Evolutionary conservation across 768 basidiomycete species (phyloP), one percentile per base, ranked within the genome.

Genomic region (Solioccasus polychromus): DNA sequence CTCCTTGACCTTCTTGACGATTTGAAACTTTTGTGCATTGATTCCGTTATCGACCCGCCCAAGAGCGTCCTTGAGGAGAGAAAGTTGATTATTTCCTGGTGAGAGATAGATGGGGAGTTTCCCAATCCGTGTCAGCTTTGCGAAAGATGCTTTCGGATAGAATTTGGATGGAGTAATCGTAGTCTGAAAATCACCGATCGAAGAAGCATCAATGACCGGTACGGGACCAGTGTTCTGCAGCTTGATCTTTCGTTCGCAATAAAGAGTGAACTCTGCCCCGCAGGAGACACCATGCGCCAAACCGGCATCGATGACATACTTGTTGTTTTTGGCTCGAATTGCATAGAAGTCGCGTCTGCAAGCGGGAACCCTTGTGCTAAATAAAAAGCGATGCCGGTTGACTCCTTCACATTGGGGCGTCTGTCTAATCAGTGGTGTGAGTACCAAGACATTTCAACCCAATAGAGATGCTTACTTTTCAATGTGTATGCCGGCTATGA

Each of bases 391-490:
- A 28, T 48, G n/a, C 19, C 26, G 51, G 31, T 61, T 29, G 18
- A 18, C 2, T 5, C 66, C 68, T 45, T 59, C 61, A 19, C 63
- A 68, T 11, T 53, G 63, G 3, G 67, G 67, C 36, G 44, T 47
- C 30, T 67, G 66, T 8, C 60, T 67, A 31, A 19, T 22, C 3
- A 11, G 31, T 9, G 1, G n/a, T 7, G 25, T 52, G 1, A 53
- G 22, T 12, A 14, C 38, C 25, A 17, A 5, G 10, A 28, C 9
- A 18, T 15, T 22, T 9, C 18, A 15, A 19, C n/a, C 6, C 11
- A 8, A 23, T 2, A 1, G 9, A 20, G 23, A 24, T 5, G 5
- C 54, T 18, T 36, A 52, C 58, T n/a, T 45, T 8, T 40, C 30
- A 11, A 50, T 42, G 15, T 32, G 38, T 23, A 66, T 48, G 18